Conservation (phyloP, 306 rosid genomes). For the Prosopis cineraria region DNA sequence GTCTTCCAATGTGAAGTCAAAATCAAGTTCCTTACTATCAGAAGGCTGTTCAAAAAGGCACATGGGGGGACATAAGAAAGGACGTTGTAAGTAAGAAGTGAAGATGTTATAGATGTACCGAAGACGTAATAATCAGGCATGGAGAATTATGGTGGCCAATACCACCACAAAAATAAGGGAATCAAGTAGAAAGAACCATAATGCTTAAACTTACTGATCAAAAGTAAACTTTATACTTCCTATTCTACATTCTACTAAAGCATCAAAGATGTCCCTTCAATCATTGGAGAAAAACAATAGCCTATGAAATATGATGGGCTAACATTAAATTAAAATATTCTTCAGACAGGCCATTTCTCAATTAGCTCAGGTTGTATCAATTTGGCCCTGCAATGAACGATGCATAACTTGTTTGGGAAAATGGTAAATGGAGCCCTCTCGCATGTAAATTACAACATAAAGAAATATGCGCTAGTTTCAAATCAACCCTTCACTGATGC, state of each 20-base stretch:
- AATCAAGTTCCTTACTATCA: slow-evolving; percentile 71
- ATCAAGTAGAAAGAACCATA: slow-evolving; percentile 26
- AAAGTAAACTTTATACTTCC: background rate
- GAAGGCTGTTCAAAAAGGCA: slow-evolving; percentile 62
- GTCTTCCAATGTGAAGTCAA: slow-evolving; percentile 78
- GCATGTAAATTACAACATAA: background rate
- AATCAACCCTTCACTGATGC: background rate
- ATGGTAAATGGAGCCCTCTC: background rate
- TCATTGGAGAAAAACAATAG: background rate
- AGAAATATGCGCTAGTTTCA: background rate
- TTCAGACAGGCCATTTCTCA: background rate
- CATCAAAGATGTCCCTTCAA: background rate
- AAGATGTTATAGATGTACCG: slow-evolving; percentile 12
- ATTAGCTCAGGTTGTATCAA: background rate
- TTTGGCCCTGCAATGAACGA: background rate
- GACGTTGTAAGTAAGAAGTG: slow-evolving; percentile 20
- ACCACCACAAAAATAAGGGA: background rate
- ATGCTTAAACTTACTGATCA: slow-evolving; percentile 26
- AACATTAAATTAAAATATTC: background rate
- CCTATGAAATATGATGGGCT: background rate
- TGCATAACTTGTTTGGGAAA: background rate
- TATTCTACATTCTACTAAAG: slow-evolving; percentile 3
- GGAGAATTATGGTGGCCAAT: slow-evolving; percentile 7
- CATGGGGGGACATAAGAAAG: background rate
- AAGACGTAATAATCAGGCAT: background rate